Evolutionary conservation across 2,329 filamentous ascomycete genomes (phyloP), one percentile per base, ranked within the genome.

Genomic region (Aspergillus piperis): DNA sequence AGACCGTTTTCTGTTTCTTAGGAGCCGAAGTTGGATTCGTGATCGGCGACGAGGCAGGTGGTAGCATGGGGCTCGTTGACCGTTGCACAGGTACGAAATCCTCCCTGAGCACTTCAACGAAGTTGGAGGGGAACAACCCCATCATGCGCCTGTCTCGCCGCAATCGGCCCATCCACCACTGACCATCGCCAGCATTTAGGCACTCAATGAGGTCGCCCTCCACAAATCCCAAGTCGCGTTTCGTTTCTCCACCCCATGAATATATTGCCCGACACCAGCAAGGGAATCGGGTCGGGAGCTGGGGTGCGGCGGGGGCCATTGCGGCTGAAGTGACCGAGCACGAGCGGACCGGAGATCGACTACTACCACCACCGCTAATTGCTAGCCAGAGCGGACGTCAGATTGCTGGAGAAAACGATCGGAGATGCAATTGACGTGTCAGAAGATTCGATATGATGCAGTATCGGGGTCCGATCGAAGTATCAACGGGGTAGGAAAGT

Each of bases 181-280:
- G 93, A 55, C 95, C 95, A 79, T 99, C 95, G 64, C 95, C 95
- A 19, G 95, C 95, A 75, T 99, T 99, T 56, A 99, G 83, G 73
- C 94, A 97, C 85, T 99, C 95, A 75, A 99, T 99, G 67, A 99
- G 79, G 78, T 99, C 95, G 65, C 95, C 95, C 77, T 99, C 95
- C 68, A 99, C 90, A 77, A 99, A 99, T 15, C 95, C 95, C 60
- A 99, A 84, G 74, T 99, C 95, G 75, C 90, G 88, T 81, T 96
- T 96, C 23, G 90, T 94, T 88, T 96, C 92, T 81, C 92, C 92
- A 77, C 92, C 91, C 90, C 91, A 96, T 17, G 92, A 96, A 77
- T 96, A 96, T 47, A 96, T 86, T 41, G 92, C 92, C 77, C 91
- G 87, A 75, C 90, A 93, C 91, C 92, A 96, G 78, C 92, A 96